Evolutionary conservation across 2,329 filamentous ascomycete genomes (phyloP).

Genomic region (Capronia epimyces): DNA sequence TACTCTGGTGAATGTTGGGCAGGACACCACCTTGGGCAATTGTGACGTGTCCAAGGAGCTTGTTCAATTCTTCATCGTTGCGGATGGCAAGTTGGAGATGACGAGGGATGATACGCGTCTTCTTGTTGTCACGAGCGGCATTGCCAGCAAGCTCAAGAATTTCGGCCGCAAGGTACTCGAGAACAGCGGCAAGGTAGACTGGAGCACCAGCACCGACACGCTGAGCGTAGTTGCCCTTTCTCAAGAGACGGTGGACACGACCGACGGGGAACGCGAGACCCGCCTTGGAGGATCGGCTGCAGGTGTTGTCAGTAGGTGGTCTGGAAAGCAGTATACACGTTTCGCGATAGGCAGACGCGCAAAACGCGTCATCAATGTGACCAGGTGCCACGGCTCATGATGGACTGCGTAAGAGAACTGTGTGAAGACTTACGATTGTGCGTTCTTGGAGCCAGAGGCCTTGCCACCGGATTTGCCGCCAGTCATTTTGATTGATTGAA

Average conservation of each 20-base stretch:
- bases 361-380: slow-evolving; percentile 39
- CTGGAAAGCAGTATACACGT: background rate
- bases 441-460: slow-evolving; percentile 97
- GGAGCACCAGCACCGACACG: slow-evolving; percentile 97
- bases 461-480: slow-evolving; percentile 99
- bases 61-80: slow-evolving; percentile 99
- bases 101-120: slow-evolving; percentile 99
- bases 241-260: slow-evolving; percentile 97
- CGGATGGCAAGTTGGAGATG: slow-evolving; percentile 98
- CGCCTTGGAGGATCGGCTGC: slow-evolving; percentile 95
- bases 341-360: background rate
- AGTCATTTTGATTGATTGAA: slow-evolving; percentile 84
- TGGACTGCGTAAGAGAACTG: background rate
- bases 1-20: slow-evolving; percentile 96
- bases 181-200: slow-evolving; percentile 93
- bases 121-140: slow-evolving; percentile 99
- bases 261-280: slow-evolving; percentile 98
- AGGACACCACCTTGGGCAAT: slow-evolving; percentile 96
- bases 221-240: slow-evolving; percentile 99
- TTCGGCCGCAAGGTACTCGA: slow-evolving; percentile 97
- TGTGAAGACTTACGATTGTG: slow-evolving; percentile 81
- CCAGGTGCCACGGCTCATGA: background rate
- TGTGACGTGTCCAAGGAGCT: slow-evolving; percentile 91
- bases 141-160: slow-evolving; percentile 98
- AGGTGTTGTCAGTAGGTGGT: slow-evolving; percentile 30